A percentile compares a stretch with the other conserved stretches of the same genome.
Conservation (phyloP, 2,329 filamentous ascomycete species). For the Magnaporthiopsis rhizophila region DNA sequence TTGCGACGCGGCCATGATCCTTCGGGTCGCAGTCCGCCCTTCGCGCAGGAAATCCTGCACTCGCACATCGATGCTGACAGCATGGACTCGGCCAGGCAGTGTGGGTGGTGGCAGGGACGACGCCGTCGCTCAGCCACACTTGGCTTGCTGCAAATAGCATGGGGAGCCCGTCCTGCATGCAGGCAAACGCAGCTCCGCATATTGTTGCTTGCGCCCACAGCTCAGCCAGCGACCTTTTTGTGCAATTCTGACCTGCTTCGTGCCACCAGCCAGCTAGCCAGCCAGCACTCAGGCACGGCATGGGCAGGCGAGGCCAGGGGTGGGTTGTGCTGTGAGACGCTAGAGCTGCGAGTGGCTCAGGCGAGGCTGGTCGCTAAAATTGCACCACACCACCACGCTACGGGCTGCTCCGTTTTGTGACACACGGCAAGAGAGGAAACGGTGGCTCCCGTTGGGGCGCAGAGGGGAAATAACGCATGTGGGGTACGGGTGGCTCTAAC, state of each 20-base stretch:
- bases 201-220: background rate
- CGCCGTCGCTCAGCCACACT: slow-evolving; percentile 1
- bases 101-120: background rate
- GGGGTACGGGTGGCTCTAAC: background rate
- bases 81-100: background rate
- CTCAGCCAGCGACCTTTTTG: background rate
- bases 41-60: background rate
- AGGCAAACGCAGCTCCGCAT: background rate
- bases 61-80: background rate
- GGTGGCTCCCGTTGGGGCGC: background rate
- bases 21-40: background rate
- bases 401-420: background rate
- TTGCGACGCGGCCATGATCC: background rate
- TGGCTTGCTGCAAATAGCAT: slow-evolving; percentile 2
- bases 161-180: background rate
- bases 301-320: background rate
- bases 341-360: background rate
- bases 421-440: background rate
- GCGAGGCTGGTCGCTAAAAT: background rate
- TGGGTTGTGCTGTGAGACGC: background rate
- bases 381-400: background rate
- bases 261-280: background rate
- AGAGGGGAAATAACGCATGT: background rate
- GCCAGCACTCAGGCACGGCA: background rate
- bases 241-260: background rate